These are phyloP conservation scores for Thelonectria rubi DNA, from an alignment of 2,329 filamentous ascomycete species.

Conservation along the genomic window DNA sequence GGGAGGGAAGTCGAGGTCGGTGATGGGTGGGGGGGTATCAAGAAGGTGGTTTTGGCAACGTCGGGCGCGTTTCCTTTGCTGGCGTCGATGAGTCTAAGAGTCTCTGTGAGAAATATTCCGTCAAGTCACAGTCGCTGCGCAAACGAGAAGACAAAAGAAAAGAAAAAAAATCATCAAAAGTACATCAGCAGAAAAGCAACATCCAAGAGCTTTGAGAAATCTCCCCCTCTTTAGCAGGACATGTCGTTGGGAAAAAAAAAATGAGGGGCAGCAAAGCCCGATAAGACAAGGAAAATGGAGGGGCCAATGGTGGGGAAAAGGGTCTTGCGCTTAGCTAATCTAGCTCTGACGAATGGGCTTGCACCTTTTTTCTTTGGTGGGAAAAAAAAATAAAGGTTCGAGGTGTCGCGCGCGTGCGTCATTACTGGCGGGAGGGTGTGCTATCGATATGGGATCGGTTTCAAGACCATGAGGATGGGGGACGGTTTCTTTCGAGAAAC, in stretches of 20 bases:
- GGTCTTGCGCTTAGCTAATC: conserved; percentile 16
- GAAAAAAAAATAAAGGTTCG: too few species aligned
- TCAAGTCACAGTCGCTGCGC: not conserved
- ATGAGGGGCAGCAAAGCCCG: conserved; percentile 9
- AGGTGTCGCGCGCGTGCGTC: conserved; percentile 8
- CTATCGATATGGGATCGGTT: too few species aligned
- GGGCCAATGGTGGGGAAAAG: conserved; percentile 10
- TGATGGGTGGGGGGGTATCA: conserved; percentile 12
- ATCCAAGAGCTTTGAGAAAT: not conserved
- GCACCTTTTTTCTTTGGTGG: not conserved
- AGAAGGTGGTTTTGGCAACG: not conserved
- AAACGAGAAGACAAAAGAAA: not conserved
- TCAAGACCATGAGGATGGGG: too few species aligned
- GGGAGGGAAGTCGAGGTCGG: not conserved
- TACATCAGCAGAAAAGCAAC: not conserved
- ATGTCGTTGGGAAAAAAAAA: conserved; percentile 14
- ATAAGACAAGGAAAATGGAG: conserved; percentile 18
- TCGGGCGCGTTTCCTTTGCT: too few species aligned
- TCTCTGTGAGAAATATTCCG: not conserved
- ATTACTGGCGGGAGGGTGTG: not conserved
- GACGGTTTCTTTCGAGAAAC: too few species aligned
- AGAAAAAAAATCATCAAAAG: not conserved
- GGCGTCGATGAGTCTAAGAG: not conserved
- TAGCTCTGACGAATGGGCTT: not conserved
- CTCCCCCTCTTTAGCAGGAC: not conserved